Evolutionary conservation across 805 yeast species (phyloP).

Genomic region (Clavispora carvajalis): DNA sequence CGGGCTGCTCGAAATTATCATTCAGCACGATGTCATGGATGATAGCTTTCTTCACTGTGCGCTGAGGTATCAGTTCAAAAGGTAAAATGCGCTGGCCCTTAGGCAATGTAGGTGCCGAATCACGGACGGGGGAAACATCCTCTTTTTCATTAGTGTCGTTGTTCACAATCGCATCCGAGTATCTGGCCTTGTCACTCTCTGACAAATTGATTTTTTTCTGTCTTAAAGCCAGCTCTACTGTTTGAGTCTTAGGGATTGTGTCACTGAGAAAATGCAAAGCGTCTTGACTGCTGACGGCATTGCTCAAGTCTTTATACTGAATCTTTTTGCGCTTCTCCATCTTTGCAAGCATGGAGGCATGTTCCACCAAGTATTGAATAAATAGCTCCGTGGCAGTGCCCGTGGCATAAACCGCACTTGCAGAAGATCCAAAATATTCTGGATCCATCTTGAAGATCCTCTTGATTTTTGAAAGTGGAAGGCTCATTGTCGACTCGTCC

Average conservation of each 20-base stretch:
- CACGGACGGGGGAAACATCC: neutral
- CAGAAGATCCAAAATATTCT: constrained; percentile 61
- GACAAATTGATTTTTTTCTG: constrained; percentile 31
- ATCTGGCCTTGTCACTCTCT: constrained; percentile 9
- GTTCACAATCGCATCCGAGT: constrained; percentile 5
- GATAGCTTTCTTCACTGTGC: constrained; percentile 26
- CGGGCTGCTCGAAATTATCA: constrained; percentile 12
- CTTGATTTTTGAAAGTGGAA: constrained; percentile 68
- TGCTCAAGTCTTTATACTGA: constrained; percentile 64
- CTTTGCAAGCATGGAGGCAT: constrained; percentile 61
- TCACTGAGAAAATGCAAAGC: constrained; percentile 59
- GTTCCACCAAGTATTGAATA: constrained; percentile 63
- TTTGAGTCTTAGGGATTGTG: constrained; percentile 59
- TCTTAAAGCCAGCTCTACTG: constrained; percentile 44
- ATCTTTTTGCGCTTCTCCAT: constrained; percentile 63
- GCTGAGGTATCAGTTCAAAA: constrained; percentile 13
- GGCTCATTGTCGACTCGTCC: constrained; percentile 15
- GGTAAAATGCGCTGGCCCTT: constrained; percentile 40
- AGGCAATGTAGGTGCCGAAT: constrained; percentile 15
- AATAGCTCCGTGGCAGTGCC: constrained; percentile 78
- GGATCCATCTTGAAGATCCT: constrained; percentile 73
- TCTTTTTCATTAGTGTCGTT: constrained; percentile 2
- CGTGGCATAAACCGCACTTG: constrained; percentile 65
- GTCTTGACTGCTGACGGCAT: constrained; percentile 55
- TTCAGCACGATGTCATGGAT: constrained; percentile 28